Conservation (phyloP, 208 protist genomes). For the Trypanosoma vivax region DNA sequence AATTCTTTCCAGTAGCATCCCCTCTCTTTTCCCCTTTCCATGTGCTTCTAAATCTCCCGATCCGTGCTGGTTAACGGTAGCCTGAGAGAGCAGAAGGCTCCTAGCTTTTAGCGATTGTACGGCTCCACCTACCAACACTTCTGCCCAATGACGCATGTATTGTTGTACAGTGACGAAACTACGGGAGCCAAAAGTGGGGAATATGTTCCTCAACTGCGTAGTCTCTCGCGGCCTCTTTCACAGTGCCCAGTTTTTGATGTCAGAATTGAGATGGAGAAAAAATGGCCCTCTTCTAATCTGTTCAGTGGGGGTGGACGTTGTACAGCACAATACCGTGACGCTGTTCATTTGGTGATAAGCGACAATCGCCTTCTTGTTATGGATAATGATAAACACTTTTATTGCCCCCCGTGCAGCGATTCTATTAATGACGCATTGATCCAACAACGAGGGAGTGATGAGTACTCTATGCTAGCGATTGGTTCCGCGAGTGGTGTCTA, state of each 20-base stretch:
- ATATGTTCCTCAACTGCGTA: constrained; percentile 13
- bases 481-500: constrained; percentile 49
- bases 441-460: constrained; percentile 1
- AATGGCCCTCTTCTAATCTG: constrained; percentile 21
- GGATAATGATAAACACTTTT: constrained; percentile 25
- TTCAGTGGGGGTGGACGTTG: constrained; percentile 11
- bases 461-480: constrained; percentile 32
- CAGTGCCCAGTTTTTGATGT: constrained; percentile 21
- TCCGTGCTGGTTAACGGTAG: no score
- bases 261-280: constrained; percentile 11
- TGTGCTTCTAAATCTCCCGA: no score
- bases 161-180: constrained; percentile 14
- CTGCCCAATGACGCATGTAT: constrained; percentile 5
- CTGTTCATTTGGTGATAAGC: constrained; percentile 21
- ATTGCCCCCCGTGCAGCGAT: constrained; percentile 51
- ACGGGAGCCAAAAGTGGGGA: not conserved
- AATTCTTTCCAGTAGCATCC: no score
- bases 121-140: no score
- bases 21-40: no score
- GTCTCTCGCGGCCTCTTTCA: constrained; percentile 8
- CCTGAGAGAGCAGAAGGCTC: no score
- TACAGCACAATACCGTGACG: constrained; percentile 9
- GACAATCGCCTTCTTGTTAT: constrained; percentile 36
- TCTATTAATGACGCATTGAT: constrained; percentile 47
- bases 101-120: no score